Evolutionary conservation across 768 basidiomycete genomes (phyloP).

Genomic region (Rhodotorula sphaerocarpa): DNA sequence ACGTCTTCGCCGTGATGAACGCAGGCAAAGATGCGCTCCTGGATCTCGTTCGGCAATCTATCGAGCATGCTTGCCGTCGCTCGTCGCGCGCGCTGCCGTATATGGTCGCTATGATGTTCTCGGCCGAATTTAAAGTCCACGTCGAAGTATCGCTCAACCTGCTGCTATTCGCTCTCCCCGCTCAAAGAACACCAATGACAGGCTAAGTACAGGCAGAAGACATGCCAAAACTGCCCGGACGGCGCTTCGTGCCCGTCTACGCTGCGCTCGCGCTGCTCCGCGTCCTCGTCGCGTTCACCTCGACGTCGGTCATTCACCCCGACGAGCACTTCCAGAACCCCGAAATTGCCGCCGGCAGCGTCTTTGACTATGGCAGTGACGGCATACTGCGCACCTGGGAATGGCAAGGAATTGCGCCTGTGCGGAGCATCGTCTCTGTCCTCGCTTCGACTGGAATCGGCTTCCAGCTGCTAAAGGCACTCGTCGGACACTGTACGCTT

Average conservation of each 20-base stretch:
- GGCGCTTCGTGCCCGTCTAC: conserved; percentile 3
- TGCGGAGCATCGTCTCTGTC: conserved; percentile 29
- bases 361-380: conserved; percentile 13
- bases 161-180: too few species aligned
- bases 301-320: conserved; percentile 31
- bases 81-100: too few species aligned
- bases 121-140: too few species aligned
- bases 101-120: too few species aligned
- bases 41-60: not conserved
- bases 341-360: conserved; percentile 19
- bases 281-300: conserved; percentile 28
- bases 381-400: conserved; percentile 23
- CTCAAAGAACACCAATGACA: too few species aligned
- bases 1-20: too few species aligned
- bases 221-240: not conserved
- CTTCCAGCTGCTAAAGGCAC: conserved; percentile 4
- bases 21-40: not conserved
- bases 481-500: not conserved
- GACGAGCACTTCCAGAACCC: conserved; percentile 38
- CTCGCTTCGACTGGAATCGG: conserved; percentile 7
- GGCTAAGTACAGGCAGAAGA: too few species aligned
- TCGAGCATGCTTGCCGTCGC: not conserved
- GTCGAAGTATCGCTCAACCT: too few species aligned
- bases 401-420: conserved; percentile 14
- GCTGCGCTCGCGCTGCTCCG: conserved; percentile 13